These are phyloP conservation scores for Solanum phureja DNA, from an alignment of 257 asterid genomes.

Conservation along the genomic window DNA sequence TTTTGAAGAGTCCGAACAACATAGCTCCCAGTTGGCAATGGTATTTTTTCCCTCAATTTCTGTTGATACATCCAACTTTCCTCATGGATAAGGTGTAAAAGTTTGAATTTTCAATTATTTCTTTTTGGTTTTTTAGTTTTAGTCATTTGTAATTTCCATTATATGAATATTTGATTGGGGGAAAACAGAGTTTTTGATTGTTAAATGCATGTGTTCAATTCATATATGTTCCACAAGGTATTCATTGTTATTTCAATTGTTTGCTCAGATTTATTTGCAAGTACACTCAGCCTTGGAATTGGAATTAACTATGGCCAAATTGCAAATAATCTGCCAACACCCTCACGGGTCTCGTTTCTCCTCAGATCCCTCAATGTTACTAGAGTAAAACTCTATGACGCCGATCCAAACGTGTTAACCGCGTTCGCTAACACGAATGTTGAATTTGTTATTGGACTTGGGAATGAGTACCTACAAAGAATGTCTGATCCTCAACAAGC, in stretches of 20 bases:
- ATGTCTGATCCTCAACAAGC: slow-evolving; percentile 67
- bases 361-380: slow-evolving; percentile 50
- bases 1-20: neutral
- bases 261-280: slow-evolving; percentile 22
- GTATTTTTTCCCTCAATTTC: neutral
- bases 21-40: neutral
- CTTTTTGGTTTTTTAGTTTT: too few relatives aligned
- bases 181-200: too few relatives aligned
- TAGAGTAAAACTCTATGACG: slow-evolving; percentile 71
- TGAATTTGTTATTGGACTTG: slow-evolving; percentile 66
- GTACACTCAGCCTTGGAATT: slow-evolving; percentile 26
- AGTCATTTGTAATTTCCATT: too few relatives aligned
- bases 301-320: slow-evolving; percentile 95
- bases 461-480: slow-evolving; percentile 48
- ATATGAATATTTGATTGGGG: too few relatives aligned
- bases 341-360: slow-evolving; percentile 53
- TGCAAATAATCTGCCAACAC: slow-evolving; percentile 72
- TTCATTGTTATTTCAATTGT: neutral
- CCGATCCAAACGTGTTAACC: slow-evolving; percentile 56
- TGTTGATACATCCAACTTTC: neutral
- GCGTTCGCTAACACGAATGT: slow-evolving; percentile 58
- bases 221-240: neutral
- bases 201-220: too few relatives aligned
- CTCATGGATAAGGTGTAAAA: neutral
- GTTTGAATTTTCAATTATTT: too few relatives aligned